Base-by-base conservation (phyloP, 345 rosid species). In the Euphorbia peplus region DNA sequence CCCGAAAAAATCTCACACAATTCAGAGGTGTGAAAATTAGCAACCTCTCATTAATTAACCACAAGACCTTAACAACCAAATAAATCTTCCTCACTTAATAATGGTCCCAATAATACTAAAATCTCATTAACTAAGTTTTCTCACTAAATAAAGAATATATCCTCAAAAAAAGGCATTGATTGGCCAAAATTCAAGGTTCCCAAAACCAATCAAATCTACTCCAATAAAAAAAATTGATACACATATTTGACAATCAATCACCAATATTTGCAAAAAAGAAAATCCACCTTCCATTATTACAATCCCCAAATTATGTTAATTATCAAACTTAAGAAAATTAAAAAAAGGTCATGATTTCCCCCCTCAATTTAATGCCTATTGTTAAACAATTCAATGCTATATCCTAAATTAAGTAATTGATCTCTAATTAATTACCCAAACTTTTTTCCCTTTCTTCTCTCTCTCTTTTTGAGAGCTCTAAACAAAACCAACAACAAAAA, bases 1-100 rank as follows among this genome's bases (percentile, higher is more conserved):
- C 76, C 82, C 83, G 72, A 72, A 39, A 39, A 75, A 60, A 73
- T 76, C 75, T 67, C 66, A 44, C 75, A 65, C 53, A 46, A 70
- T 70, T 65, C 71, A 64, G 71, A 60, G 74, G 60, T 63, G 21
- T 15, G 32, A 51, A 61, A 32, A 4, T 5, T 51, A 53, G 46
- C 35, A 13, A 47, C 29, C 47, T 66, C 53, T 28, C 70, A 51
- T 64, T 59, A 69, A 50, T 59, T 60, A 60, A 60, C 50, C 71
- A 32, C 41, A 8, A 39, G 41, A 68, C 60, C 47, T 64, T 67
- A 68, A 32, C 76, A 58, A 60, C 21, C 66, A 57, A 65, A 18
- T 5, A 5, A 0, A 13, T 26, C 21, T 65, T n/a, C 12, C 21
- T 9, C 26, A 9, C 58, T 26, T 25, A n/a, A n/a, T 29, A 29